Percentiles rank a stretch among this genome's conserved stretches.
These are phyloP conservation scores for Dioszegia aurantiaca DNA, from an alignment of 768 basidiomycete genomes.

Conservation along the genomic window DNA sequence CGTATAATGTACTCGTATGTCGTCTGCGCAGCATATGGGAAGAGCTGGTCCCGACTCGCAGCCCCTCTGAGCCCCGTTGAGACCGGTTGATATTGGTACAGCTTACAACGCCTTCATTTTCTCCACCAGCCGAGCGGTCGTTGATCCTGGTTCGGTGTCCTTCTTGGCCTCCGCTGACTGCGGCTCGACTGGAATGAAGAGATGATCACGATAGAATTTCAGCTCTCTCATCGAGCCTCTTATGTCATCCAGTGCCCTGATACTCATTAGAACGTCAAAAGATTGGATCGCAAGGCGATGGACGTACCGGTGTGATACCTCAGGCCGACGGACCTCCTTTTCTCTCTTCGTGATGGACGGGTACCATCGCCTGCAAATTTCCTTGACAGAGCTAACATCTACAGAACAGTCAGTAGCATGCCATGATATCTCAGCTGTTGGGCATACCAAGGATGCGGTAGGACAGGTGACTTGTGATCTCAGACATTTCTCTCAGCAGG, in stretches of 20 bases:
- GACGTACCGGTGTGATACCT: conserved; percentile 38
- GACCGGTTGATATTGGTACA: no score
- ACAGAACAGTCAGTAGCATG: no score
- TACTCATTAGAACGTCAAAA: background rate
- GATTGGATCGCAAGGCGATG: no score
- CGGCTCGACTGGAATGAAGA: conserved; percentile 59
- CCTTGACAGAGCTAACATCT: conserved; percentile 52
- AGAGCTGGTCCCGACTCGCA: no score
- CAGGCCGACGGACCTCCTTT: conserved; percentile 25
- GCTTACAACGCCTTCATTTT: conserved; percentile 12
- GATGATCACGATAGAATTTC: conserved; percentile 70
- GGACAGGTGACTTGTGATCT: conserved; percentile 62
- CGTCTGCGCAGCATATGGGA: background rate
- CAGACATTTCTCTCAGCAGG: conserved; percentile 69
- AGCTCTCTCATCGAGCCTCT: conserved; percentile 72
- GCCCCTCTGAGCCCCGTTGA: no score
- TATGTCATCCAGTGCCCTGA: conserved; percentile 83
- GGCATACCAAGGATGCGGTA: conserved; percentile 52
- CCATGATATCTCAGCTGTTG: no score
- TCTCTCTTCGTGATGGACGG: conserved; percentile 31
- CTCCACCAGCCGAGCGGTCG: conserved; percentile 2
- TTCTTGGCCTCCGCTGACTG: conserved; percentile 4
- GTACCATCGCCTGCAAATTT: conserved; percentile 52
- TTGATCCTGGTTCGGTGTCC: background rate
- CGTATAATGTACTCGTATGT: conserved; percentile 40